phyloP scores from a whole-genome alignment of 2,329 filamentous ascomycete genomes.

The Trichoderma hamatum region DNA sequence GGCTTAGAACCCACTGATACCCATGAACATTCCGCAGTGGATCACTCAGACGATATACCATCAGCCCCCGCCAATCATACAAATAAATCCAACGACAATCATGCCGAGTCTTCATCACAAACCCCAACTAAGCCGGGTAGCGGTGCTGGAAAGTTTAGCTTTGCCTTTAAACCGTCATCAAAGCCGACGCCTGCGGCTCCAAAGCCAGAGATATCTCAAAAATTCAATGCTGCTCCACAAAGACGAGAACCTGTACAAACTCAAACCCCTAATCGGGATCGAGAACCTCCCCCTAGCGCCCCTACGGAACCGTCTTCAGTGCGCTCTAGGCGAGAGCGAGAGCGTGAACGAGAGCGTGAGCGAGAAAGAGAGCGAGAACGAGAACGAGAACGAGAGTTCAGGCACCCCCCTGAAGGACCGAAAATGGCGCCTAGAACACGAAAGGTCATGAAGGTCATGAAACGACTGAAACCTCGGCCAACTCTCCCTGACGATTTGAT shows the following conservation, averaged over 20 bases:
- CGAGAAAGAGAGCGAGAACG: not conserved
- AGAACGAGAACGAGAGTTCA: constrained; percentile 33
- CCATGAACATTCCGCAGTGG: not conserved
- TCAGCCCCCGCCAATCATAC: constrained; percentile 13
- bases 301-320: constrained; percentile 59
- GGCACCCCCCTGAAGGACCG: constrained; percentile 42
- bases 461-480: constrained; percentile 71
- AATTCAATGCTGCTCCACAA: constrained; percentile 65
- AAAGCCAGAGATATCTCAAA: constrained; percentile 68
- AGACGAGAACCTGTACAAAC: constrained; percentile 43
- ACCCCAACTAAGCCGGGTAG: constrained; percentile 58
- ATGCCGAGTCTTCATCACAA: constrained; percentile 48
- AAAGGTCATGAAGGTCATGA: constrained; percentile 68
- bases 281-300: constrained; percentile 53
- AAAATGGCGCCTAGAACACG: constrained; percentile 56
- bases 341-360: not conserved
- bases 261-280: constrained; percentile 38
- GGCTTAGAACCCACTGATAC: constrained; percentile 29
- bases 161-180: constrained; percentile 80
- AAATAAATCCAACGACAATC: constrained; percentile 47
- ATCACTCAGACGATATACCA: constrained; percentile 1
- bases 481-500: constrained; percentile 72
- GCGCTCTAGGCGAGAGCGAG: constrained; percentile 39
- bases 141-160: constrained; percentile 74
- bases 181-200: constrained; percentile 60